Percentiles rank a stretch among this genome's conserved stretches.
Conservation (phyloP, 139 green algal species). For the Chlorella sp. region DNA sequence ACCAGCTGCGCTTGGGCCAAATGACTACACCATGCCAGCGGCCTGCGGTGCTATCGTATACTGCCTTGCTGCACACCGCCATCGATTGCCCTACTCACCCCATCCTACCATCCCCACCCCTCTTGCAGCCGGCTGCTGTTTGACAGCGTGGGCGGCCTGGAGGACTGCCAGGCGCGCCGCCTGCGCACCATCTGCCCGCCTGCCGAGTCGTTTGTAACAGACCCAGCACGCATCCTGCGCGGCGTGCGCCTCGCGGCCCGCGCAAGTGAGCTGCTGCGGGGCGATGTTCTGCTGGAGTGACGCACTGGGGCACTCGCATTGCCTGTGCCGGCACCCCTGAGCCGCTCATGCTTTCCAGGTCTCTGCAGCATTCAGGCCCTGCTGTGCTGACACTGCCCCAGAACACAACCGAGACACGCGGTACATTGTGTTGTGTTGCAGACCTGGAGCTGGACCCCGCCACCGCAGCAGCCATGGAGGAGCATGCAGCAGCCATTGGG, state of each 20-base stretch:
- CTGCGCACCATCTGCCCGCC: constrained; percentile 59
- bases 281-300: not conserved
- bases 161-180: constrained; percentile 48
- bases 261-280: not conserved
- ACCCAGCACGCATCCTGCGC: constrained; percentile 67
- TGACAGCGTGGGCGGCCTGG: constrained; percentile 69
- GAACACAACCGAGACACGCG: too few relatives aligned
- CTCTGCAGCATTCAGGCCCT: too few relatives aligned
- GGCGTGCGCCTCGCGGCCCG: constrained; percentile 62
- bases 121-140: constrained; percentile 56
- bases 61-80: not conserved
- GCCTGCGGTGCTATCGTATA: too few relatives aligned
- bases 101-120: not conserved
- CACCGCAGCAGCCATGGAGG: constrained; percentile 31
- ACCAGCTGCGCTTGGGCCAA: too few relatives aligned
- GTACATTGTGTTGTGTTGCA: not conserved
- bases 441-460: constrained; percentile 38
- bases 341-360: too few relatives aligned
- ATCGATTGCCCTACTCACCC: too few relatives aligned
- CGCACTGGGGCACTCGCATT: too few relatives aligned
- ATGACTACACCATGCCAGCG: too few relatives aligned
- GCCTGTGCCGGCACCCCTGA: too few relatives aligned
- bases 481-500: not conserved
- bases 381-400: too few relatives aligned
- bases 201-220: constrained; percentile 43